Conservation (phyloP, 768 basidiomycete genomes). For the Boletus reticulatus region DNA sequence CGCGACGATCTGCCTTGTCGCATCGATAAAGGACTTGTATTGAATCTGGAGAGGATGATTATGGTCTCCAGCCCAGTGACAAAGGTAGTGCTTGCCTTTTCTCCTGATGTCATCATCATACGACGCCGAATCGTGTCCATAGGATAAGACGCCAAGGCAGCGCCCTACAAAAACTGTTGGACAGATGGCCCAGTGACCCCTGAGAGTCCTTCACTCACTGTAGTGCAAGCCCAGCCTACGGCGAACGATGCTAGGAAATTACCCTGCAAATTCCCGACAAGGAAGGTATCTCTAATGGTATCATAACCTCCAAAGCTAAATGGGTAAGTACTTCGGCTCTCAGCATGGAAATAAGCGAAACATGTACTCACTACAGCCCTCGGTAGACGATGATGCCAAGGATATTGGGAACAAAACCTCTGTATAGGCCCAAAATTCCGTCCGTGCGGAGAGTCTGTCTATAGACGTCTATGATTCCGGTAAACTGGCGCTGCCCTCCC, state of each 20-base stretch:
- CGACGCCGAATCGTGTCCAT: slow-evolving; percentile 44
- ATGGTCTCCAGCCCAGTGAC: background rate
- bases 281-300: slow-evolving; percentile 36
- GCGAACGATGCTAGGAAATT: slow-evolving; percentile 41
- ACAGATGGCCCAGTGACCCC: background rate
- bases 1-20: slow-evolving; percentile 37
- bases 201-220: slow-evolving; percentile 22
- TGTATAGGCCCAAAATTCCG: slow-evolving; percentile 40
- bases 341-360: background rate
- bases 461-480: slow-evolving; percentile 42
- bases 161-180: slow-evolving; percentile 25
- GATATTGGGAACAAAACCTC: slow-evolving; percentile 42
- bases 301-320: slow-evolving; percentile 45
- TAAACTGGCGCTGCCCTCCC: slow-evolving; percentile 41
- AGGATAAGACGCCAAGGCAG: slow-evolving; percentile 40
- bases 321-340: background rate
- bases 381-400: slow-evolving; percentile 43
- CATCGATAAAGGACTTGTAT: slow-evolving; percentile 42
- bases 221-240: slow-evolving; percentile 43
- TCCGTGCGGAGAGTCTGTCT: slow-evolving; percentile 41
- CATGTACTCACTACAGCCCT: slow-evolving; percentile 39
- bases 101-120: slow-evolving; percentile 49
- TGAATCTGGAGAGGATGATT: slow-evolving; percentile 22
- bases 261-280: slow-evolving; percentile 37
- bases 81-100: slow-evolving; percentile 20